These are phyloP conservation scores for Pseudevernia furfuracea DNA, from an alignment of 495 filamentous ascomycete genomes.

Conservation along the genomic window DNA sequence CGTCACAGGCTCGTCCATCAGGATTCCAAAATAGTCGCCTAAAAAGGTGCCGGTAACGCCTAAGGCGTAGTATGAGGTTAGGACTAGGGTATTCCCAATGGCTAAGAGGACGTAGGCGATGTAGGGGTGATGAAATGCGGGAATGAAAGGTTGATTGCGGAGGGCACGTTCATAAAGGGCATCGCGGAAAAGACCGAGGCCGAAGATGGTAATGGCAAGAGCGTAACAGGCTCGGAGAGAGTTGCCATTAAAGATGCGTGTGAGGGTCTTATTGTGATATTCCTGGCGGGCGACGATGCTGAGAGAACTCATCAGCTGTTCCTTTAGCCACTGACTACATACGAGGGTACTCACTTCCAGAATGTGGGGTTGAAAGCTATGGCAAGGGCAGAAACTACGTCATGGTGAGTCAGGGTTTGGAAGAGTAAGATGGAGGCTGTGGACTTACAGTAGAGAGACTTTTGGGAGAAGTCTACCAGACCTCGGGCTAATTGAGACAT, in stretches of 20 bases:
- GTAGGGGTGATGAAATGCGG: conserved; percentile 50
- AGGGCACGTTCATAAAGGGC: conserved; percentile 66
- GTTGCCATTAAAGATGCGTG: conserved; percentile 75
- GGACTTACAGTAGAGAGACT: conserved; percentile 38
- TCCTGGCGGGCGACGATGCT: conserved; percentile 44
- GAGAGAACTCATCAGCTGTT: conserved; percentile 19
- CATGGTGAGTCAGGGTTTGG: neutral
- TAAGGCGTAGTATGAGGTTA: conserved; percentile 84
- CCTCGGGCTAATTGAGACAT: conserved; percentile 16
- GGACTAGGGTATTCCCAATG: conserved; percentile 73
- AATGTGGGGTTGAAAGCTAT: conserved; percentile 51
- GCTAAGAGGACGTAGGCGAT: conserved; percentile 62
- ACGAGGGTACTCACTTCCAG: conserved; percentile 44
- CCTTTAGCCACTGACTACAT: too few species aligned
- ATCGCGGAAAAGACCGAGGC: conserved; percentile 81
- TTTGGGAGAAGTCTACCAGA: conserved; percentile 40
- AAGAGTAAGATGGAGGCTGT: neutral
- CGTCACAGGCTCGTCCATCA: conserved; percentile 90
- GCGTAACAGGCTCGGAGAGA: conserved; percentile 79
- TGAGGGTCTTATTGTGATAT: conserved; percentile 83
- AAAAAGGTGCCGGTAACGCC: conserved; percentile 95
- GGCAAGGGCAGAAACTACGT: conserved; percentile 40
- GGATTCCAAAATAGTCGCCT: conserved; percentile 96
- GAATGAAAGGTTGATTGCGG: conserved; percentile 67
- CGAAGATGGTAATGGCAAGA: conserved; percentile 83